Conservation (phyloP, 441 rosid species). For the Mallotus repandus region DNA sequence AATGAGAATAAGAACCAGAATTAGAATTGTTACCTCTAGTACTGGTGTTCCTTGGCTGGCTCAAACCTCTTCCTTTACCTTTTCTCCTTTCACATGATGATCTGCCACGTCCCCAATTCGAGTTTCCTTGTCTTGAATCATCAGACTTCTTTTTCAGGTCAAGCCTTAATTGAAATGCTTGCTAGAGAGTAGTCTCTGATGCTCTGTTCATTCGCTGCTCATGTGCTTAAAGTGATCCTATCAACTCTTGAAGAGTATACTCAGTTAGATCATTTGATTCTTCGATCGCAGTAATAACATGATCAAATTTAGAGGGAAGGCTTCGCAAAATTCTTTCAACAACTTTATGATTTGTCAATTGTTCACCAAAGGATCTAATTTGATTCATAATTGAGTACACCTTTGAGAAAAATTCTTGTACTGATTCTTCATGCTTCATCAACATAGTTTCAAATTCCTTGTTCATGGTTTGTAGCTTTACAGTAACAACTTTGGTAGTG, state of each 20-base stretch:
- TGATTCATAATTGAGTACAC: not conserved
- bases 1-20: not conserved
- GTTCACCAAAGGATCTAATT: not conserved
- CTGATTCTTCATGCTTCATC: not conserved
- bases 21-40: not conserved
- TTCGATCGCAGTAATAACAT: not conserved
- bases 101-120: fast-evolving
- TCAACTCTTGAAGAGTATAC: not conserved
- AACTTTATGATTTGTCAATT: not conserved
- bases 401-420: not conserved
- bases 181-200: not conserved
- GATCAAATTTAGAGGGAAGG: not conserved
- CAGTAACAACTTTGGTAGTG: not conserved
- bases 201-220: fast-evolving
- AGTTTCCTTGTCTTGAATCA: not conserved
- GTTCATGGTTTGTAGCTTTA: not conserved
- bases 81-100: not conserved
- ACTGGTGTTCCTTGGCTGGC: not conserved
- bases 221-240: not conserved
- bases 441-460: not conserved
- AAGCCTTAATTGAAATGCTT: not conserved
- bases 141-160: not conserved
- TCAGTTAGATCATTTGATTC: not conserved
- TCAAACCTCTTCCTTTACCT: not conserved
- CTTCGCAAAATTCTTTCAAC: not conserved